Evolutionary conservation across 768 basidiomycete species (phyloP).

Genomic region (Suillus variegatus): DNA sequence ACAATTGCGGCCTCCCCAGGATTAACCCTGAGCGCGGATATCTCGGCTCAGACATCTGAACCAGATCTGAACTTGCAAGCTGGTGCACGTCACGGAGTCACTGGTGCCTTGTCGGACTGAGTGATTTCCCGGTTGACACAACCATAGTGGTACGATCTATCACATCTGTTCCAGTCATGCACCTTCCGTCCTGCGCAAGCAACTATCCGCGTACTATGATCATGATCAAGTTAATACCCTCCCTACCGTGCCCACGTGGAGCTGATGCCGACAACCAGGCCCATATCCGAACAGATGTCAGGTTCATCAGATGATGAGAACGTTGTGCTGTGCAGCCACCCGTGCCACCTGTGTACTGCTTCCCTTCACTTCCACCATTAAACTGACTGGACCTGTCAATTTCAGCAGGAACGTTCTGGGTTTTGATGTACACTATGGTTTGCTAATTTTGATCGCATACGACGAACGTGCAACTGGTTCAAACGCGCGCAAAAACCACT

Average conservation of each 20-base stretch:
- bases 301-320: neutral
- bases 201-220: neutral
- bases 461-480: neutral
- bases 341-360: neutral
- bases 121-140: neutral
- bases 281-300: neutral
- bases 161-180: neutral
- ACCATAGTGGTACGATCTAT: neutral
- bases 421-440: neutral
- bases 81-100: neutral
- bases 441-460: neutral
- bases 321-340: neutral
- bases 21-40: neutral
- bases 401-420: neutral
- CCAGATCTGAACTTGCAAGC: constrained; percentile 1
- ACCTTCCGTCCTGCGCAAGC: neutral
- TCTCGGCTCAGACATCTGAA: neutral
- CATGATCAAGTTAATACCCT: neutral
- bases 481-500: neutral
- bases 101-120: neutral
- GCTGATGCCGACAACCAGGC: neutral
- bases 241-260: neutral
- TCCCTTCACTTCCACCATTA: neutral
- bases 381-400: neutral
- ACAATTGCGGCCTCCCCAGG: neutral